Evolutionary conservation across 164 flowering plant species (phyloP).

Genomic region (Macadamia tetraphylla): DNA sequence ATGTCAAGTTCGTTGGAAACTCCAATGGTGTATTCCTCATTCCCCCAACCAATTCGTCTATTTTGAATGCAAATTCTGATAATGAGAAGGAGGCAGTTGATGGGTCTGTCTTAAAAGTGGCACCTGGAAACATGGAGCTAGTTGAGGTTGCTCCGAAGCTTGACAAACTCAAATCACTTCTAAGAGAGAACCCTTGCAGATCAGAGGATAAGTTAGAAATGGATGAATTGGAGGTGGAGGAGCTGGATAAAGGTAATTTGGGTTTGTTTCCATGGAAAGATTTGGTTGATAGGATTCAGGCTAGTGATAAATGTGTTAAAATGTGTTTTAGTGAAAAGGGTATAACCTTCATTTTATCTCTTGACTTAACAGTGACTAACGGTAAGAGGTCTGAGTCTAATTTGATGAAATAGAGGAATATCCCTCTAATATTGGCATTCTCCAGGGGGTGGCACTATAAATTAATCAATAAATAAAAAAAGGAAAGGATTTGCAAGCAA

Average conservation of each 20-base stretch:
- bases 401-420: too few relatives aligned
- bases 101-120: conserved; percentile 60
- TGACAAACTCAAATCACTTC: conserved; percentile 61
- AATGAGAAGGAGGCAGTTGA: conserved; percentile 10
- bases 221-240: conserved; percentile 38
- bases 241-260: conserved; percentile 10
- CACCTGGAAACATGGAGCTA: conserved; percentile 75
- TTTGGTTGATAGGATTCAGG: conserved; percentile 63
- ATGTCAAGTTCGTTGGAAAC: conserved; percentile 73
- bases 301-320: conserved; percentile 44
- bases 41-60: conserved; percentile 44
- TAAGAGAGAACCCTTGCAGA: conserved; percentile 48
- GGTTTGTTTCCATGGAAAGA: conserved; percentile 70
- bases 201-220: conserved; percentile 24
- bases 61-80: conserved; percentile 1
- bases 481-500: too few relatives aligned
- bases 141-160: conserved; percentile 76
- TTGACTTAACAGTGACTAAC: too few relatives aligned
- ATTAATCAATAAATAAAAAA: too few relatives aligned
- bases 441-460: too few relatives aligned
- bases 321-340: too few relatives aligned
- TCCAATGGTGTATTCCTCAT: conserved; percentile 79
- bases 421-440: too few relatives aligned
- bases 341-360: too few relatives aligned
- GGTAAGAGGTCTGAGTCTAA: too few relatives aligned